These are phyloP conservation scores for Diaporthe vexans DNA, from an alignment of 2,329 filamentous ascomycete species.

Conservation along the genomic window DNA sequence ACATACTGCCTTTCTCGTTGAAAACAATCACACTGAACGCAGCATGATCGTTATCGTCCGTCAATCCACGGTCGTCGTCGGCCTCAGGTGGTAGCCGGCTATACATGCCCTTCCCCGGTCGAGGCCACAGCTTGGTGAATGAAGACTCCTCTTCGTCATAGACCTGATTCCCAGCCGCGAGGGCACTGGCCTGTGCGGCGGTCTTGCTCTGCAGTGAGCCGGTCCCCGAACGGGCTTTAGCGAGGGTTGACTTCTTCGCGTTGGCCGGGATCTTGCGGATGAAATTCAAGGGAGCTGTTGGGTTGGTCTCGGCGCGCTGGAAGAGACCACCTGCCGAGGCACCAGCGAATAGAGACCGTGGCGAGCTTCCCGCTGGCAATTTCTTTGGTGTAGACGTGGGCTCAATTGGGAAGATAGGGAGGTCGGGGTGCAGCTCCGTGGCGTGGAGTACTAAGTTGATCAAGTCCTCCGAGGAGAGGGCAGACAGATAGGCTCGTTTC, in stretches of 20 bases:
- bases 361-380: slow-evolving; percentile 45
- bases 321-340: slow-evolving; percentile 46
- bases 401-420: slow-evolving; percentile 72
- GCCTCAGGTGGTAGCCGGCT: slow-evolving; percentile 46
- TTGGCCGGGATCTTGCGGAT: slow-evolving; percentile 52
- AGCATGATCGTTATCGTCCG: slow-evolving; percentile 49
- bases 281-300: slow-evolving; percentile 54
- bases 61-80: slow-evolving; percentile 47
- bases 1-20: slow-evolving; percentile 46
- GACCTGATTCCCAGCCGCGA: slow-evolving; percentile 34
- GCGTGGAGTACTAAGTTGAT: slow-evolving; percentile 75
- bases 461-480: slow-evolving; percentile 71
- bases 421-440: slow-evolving; percentile 71
- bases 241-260: slow-evolving; percentile 43
- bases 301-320: slow-evolving; percentile 53
- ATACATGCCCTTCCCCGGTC: slow-evolving; percentile 49
- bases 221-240: slow-evolving; percentile 39
- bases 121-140: slow-evolving; percentile 48
- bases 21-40: slow-evolving; percentile 50
- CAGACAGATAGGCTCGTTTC: slow-evolving; percentile 74
- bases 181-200: slow-evolving; percentile 32
- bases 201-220: slow-evolving; percentile 39
- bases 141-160: slow-evolving; percentile 49
- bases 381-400: slow-evolving; percentile 12
- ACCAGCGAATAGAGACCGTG: slow-evolving; percentile 46